Conservation (phyloP, 2,329 filamentous ascomycete species). For the Trichophyton mentagrophytes region DNA sequence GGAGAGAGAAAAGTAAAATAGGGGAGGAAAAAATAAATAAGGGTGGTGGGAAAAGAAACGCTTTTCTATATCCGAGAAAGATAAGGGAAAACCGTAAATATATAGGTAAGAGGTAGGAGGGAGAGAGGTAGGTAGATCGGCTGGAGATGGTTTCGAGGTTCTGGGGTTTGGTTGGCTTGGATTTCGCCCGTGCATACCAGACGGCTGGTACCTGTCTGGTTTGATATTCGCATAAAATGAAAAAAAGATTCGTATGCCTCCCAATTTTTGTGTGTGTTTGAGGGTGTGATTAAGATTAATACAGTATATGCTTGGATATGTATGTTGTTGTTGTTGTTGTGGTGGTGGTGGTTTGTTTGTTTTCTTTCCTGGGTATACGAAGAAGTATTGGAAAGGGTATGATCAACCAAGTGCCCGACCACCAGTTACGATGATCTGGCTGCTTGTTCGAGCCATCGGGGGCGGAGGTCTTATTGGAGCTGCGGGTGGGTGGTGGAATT, state of each 20-base stretch:
- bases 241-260: background rate
- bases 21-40: background rate
- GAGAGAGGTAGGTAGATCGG: too few relatives aligned
- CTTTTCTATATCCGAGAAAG: slow-evolving; percentile 4
- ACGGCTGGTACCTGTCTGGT: too few relatives aligned
- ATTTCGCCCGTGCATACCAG: too few relatives aligned
- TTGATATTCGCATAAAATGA: background rate
- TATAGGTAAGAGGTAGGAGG: background rate
- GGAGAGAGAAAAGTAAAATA: background rate
- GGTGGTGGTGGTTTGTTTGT: background rate
- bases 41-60: background rate
- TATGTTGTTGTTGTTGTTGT: background rate
- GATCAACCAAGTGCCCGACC: slow-evolving; percentile 27
- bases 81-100: slow-evolving; percentile 1
- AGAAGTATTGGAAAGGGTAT: background rate
- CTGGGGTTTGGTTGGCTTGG: too few relatives aligned
- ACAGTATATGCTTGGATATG: background rate
- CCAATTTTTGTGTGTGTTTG: background rate
- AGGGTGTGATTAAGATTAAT: background rate
- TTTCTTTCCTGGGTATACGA: background rate
- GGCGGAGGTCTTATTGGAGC: slow-evolving; percentile 20
- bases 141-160: too few relatives aligned
- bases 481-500: slow-evolving; percentile 21
- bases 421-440: slow-evolving; percentile 31
- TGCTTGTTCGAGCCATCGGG: slow-evolving; percentile 24